These are phyloP conservation scores for Gremmenia infestans DNA, from an alignment of 2,329 filamentous ascomycete genomes.

Conservation along the genomic window DNA sequence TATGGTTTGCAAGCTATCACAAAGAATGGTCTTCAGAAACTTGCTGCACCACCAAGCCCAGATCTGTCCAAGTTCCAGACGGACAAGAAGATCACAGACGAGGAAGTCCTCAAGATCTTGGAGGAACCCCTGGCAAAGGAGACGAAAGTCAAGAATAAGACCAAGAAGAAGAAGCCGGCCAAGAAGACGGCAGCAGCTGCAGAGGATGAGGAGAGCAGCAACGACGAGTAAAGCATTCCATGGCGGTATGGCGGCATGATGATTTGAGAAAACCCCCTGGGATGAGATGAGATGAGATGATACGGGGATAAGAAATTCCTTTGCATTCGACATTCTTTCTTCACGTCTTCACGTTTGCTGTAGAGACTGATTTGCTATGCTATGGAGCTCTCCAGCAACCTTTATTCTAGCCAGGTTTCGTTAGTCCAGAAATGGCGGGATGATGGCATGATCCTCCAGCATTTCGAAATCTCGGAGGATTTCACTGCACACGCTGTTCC, in stretches of 20 bases:
- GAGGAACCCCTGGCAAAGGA: slow-evolving; percentile 82
- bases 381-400: slow-evolving; percentile 20
- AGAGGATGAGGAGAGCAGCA: slow-evolving; percentile 30
- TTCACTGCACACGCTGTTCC: neutral
- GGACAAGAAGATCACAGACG: slow-evolving; percentile 96
- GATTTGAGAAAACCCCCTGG: neutral
- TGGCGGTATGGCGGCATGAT: neutral
- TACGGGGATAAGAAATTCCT: neutral
- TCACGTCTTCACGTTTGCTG: slow-evolving; percentile 15
- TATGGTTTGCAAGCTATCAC: slow-evolving; percentile 65
- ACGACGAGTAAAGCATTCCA: slow-evolving; percentile 35
- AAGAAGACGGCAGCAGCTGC: slow-evolving; percentile 38
- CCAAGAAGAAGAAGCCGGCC: slow-evolving; percentile 49
- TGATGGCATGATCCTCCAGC: neutral
- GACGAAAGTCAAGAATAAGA: slow-evolving; percentile 91
- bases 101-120: slow-evolving; percentile 91
- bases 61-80: slow-evolving; percentile 82
- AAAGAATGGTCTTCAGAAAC: slow-evolving; percentile 90
- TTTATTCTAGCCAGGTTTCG: slow-evolving; percentile 15
- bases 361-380: slow-evolving; percentile 11
- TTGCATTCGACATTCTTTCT: slow-evolving; percentile 1
- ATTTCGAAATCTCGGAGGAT: neutral
- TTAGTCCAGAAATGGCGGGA: slow-evolving; percentile 6
- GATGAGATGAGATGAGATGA: neutral
- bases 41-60: slow-evolving; percentile 69